A percentile compares a stretch with the other conserved stretches of the same genome.
Evolutionary conservation across 306 rosid genomes (phyloP).

Genomic region (Malus fusca): DNA sequence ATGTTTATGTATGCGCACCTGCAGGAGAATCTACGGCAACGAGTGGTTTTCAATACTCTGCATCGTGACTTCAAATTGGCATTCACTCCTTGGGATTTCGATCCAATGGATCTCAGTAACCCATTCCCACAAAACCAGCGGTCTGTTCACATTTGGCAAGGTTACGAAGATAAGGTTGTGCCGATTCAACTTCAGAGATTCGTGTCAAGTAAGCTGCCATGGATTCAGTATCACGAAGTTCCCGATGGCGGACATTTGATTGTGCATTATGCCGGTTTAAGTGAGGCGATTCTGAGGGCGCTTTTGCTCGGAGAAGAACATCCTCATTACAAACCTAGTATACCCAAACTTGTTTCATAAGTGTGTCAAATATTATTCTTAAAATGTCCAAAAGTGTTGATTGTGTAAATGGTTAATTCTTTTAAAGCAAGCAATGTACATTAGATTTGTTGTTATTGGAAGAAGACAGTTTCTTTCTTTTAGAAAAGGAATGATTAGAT

Average conservation of each 20-base stretch:
- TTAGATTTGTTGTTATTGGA: not conserved
- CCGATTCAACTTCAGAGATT: slow-evolving; percentile 74
- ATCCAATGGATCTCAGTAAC: slow-evolving; percentile 60
- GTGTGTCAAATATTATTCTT: not conserved
- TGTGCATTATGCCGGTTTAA: slow-evolving; percentile 68
- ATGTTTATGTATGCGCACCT: slow-evolving; percentile 10
- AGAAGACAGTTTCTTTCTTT: not conserved
- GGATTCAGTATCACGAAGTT: slow-evolving; percentile 87
- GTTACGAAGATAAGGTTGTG: slow-evolving; percentile 86
- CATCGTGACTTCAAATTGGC: slow-evolving; percentile 65
- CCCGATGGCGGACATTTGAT: slow-evolving; percentile 88
- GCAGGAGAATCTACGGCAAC: slow-evolving; percentile 51
- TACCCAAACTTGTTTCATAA: slow-evolving; percentile 22
- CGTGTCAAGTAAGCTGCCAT: slow-evolving; percentile 61
- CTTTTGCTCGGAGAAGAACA: slow-evolving; percentile 83
- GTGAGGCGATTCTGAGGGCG: slow-evolving; percentile 73
- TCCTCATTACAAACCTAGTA: slow-evolving; percentile 36
- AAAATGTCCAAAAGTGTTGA: not conserved
- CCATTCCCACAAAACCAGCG: slow-evolving; percentile 57
- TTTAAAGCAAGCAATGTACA: slow-evolving; percentile 25
- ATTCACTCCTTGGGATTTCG: slow-evolving; percentile 76
- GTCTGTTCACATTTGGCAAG: slow-evolving; percentile 84
- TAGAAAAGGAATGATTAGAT: not conserved
- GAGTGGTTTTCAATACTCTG: slow-evolving; percentile 70
- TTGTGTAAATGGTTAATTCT: slow-evolving; percentile 13